These are phyloP conservation scores for Curvularia sp. DNA, from an alignment of 2,329 filamentous ascomycete genomes.

Conservation along the genomic window DNA sequence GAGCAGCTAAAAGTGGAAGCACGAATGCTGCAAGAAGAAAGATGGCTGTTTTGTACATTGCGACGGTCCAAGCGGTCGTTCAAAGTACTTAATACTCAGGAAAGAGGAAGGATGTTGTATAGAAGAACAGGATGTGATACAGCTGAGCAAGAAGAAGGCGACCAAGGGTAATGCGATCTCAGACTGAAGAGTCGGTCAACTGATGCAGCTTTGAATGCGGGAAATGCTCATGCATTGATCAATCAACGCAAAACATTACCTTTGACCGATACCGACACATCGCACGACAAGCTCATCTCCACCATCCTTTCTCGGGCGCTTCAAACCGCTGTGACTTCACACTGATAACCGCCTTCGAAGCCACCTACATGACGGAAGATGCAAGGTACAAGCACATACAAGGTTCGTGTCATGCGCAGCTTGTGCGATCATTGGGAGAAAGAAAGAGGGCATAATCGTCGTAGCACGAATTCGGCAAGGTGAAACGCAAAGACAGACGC, in stretches of 20 bases:
- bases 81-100: too few species aligned
- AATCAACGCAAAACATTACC: neutral
- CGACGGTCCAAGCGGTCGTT: too few species aligned
- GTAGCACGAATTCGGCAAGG: slow-evolving; percentile 23
- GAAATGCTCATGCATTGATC: slow-evolving; percentile 18
- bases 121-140: too few species aligned
- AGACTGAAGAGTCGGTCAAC: too few species aligned
- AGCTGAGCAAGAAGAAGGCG: neutral
- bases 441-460: slow-evolving; percentile 22
- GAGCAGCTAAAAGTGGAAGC: neutral
- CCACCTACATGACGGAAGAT: slow-evolving; percentile 9
- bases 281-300: slow-evolving; percentile 17
- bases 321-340: slow-evolving; percentile 12
- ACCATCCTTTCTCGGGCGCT: slow-evolving; percentile 13
- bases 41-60: neutral
- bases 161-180: neutral
- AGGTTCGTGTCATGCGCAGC: neutral
- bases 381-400: slow-evolving; percentile 15
- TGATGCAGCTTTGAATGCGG: too few species aligned
- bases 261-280: neutral
- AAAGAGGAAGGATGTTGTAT: too few species aligned
- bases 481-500: slow-evolving; percentile 32
- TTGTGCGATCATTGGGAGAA: slow-evolving; percentile 30
- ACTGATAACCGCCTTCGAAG: slow-evolving; percentile 20
- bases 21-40: neutral